Evolutionary conservation across 106 monocot genomes (phyloP), one percentile per base, ranked within the genome.

Genomic region (Hemerocallis citrina): DNA sequence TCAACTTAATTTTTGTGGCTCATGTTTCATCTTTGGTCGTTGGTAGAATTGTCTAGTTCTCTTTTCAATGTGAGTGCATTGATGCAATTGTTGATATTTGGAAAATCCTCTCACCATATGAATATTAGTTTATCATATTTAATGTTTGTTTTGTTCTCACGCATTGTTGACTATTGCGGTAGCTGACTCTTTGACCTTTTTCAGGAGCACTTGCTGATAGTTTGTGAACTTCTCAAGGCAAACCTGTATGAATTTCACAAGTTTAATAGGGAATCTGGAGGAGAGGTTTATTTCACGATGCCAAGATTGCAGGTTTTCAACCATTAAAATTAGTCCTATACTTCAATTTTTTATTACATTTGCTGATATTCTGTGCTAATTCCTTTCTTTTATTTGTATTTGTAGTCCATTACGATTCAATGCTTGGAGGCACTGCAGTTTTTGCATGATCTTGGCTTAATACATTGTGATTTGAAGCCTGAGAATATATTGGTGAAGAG

Each of bases 261-360:
- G 63, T 99, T 99, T 47, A 99, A 99, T 66, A 69, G 98, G 48
- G 98, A 99, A 92, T 99, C 98, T 52, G 98, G 98, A 29, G 92
- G 98, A 34, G 98, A 99, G 69, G 98, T 99, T 69, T 99, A 99
- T 66, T 99, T 99, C 66, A 99, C 98, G 17, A 99, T 99, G 98
- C 92, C 98, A 51, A 88, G 98, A 57, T 57, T 99, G 63, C 98
- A 99, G 92, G 98, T 96, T 68, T 43, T 70, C 55, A 65, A 9
- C 19, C 52, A 31, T n/a, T 14, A 12, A 5, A 28, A 27, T 16
- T 3, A 12, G 9, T 20, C 30, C 14, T 3, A 7, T 63, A 24
- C 22, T 32, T 27, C 20, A 32, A 7, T 27, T 42, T 14, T 31
- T 29, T 32, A 34, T 16, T 41, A 15, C 22, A 27, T 31, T 43